Evolutionary conservation across 306 rosid genomes (phyloP), one percentile per base, ranked within the genome.

Genomic region (Glycine tomentella): DNA sequence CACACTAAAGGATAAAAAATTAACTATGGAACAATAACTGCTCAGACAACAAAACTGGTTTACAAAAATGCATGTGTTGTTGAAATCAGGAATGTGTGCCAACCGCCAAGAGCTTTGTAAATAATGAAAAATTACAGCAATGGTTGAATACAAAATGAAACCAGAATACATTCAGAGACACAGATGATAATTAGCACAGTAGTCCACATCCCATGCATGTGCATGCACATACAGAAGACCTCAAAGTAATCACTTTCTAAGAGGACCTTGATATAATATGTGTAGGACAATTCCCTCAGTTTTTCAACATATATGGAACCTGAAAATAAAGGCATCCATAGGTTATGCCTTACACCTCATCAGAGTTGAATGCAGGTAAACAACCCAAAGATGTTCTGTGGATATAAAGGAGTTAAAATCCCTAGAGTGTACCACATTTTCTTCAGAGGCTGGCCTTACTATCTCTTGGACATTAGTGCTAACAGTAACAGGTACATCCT

Each of bases 311-410:
- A 83, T 17, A 49, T 51, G 72, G 78, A 80, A 74, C 72, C 69
- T 20, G 49, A 68, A 69, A 86, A 45, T 16, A 75, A 77, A 50
- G 82, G 80, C 74, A 83, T 16, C 79, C 72, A 73, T 59, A 53
- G 68, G 46, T 68, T 65, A 78, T 82, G 67, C 80, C 73, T 75
- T 74, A 69, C 77, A 90, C 93, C 94, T 91, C 78, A 55, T 91
- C 92, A 3, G 85, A 75, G 85, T 75, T 79, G 73, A 83, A 74
- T 20, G 81, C 52, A 58, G 91, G 83, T 59, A 82, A 75, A 53
- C 80, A 77, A 69, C 78, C 85, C 84, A 71, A 48, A 50, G 87
- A 81, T 76, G 91, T 80, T 77, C 77, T 55, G 61, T 72, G 85
- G 90, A 76, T 70, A 85, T 51, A 57, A 85, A 49, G 31, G 81